Base-by-base conservation (phyloP, 371 early-diverging fungal species). In the Actinomortierella wolfii region DNA sequence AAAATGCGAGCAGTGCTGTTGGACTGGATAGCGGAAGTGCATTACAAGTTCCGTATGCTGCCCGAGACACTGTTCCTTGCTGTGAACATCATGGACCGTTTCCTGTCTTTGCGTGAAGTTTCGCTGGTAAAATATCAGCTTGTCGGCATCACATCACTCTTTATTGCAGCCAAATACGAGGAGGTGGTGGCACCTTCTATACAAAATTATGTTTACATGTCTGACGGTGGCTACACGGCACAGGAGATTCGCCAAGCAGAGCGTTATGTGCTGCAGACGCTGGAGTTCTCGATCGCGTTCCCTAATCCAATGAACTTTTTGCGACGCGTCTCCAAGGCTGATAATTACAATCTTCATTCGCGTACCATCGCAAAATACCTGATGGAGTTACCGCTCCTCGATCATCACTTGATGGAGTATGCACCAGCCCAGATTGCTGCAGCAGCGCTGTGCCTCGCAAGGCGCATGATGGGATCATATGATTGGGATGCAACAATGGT, bases 111-210 rank as follows among this genome's bases (percentile, higher is more conserved):
- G 47, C 91, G 96, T 34, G 81, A 85, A 2, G 94, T 98, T 1
- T 87, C 92, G 0, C 65, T 94, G 26, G 82, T 82, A 51, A 98
- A 97, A 69, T 87, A 99, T 14, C 99, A 99, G 75, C 84, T 99
- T 14, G 97, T 99, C n/a, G 99, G 99, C 2, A 83, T 97, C 44
- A 90, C 97, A 0, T 87, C 95, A 1, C 69, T 99, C 59, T 92
- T 97, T 63, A 87, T 99, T 57, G 97, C 99, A 0, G 81, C 94
- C 64, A 99, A 99, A 77, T 96, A 95, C 79, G 99, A 99, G 83
- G 99, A 99, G 77, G 89, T 95, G 43, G 75, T 85, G 25, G 82
- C 90, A 0, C 99, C 97, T 17, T 84, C 89, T 7, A 70, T 97
- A 28, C 70, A 84, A 51, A 89, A 94, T 71, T 92, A 94, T 71